Base-by-base conservation (phyloP, 2,329 filamentous ascomycete species). In the Chrysoporthe cubensis region DNA sequence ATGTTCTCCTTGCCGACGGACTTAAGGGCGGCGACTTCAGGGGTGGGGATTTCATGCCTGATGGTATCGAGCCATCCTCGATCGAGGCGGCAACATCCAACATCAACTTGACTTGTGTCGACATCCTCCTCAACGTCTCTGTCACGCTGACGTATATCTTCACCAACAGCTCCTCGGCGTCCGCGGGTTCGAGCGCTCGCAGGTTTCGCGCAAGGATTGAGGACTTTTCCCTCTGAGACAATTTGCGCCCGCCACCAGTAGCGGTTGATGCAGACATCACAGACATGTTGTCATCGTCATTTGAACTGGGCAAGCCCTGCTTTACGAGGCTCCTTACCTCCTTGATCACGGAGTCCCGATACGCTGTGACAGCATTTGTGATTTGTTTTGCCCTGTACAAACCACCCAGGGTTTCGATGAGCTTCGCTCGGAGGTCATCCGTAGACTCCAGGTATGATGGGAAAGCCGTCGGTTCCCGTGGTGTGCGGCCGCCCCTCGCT, bases 91-190 rank as follows among this genome's bases (percentile, higher is more conserved):
- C 96, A 26, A 97, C 92, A 78, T 99, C 96, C 11, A 99, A 84
- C n/a, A 99, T 80, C 11, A 98, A 90, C 78, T 99, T 99, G 66
- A 96, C 91, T 76, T 98, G 95, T 0, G 93, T 94, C 21, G 93
- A 93, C 8, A 97, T 82, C 74, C 96, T 87, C 66, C 96, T 86
- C 60, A 99, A 78, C 3, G 92, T 92, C 80, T 99, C 96, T 4
- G 95, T 91, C 9, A 97, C 90, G 44, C 91, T 89, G 21, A 94
- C 91, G 75, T 98, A 99, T 18, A 97, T 91, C 67, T 88, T 92
- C 42, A 89, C 83, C 16, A 98, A 85, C 73, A 98, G 87, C 7
- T 90, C 87, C 78, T 98, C 95, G 0, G 94, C 93, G 78, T 97
- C 94, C 66, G 91, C 89, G 1, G 92, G 83, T 65, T 96, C 94